Percentiles rank a stretch among this genome's conserved stretches.
Conservation (phyloP, 2,329 filamentous ascomycete species). For the Aurifilum marmelostoma region DNA sequence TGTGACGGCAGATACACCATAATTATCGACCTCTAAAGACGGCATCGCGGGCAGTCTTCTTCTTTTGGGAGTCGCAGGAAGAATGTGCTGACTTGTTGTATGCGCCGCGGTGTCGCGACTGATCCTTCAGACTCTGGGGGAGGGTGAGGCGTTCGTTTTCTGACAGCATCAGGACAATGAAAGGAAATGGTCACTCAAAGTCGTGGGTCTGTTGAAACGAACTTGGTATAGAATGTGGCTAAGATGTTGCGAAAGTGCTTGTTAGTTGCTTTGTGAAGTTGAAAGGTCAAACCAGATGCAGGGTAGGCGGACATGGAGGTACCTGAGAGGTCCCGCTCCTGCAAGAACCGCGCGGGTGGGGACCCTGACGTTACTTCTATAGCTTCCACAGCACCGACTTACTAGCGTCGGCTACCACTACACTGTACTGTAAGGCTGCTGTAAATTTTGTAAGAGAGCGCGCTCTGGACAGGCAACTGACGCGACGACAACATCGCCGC, state of each 20-base stretch:
- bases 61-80: background rate
- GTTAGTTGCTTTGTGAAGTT: background rate
- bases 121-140: background rate
- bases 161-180: background rate
- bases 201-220: background rate
- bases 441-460: conserved; percentile 24
- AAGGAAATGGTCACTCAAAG: background rate
- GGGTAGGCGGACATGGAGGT: background rate
- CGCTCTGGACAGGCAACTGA: conserved; percentile 12
- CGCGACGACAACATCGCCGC: conserved; percentile 25
- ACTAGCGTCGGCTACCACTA: conserved; percentile 7
- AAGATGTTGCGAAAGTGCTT: background rate
- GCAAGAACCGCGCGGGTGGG: background rate
- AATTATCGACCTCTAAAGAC: conserved; percentile 47
- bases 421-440: background rate
- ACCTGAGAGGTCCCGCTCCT: background rate
- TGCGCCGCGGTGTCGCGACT: conserved; percentile 24
- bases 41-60: conserved; percentile 49
- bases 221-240: background rate
- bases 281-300: background rate
- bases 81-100: background rate
- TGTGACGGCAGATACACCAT: conserved; percentile 57
- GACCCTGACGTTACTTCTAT: conserved; percentile 11
- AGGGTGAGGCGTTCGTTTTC: background rate
- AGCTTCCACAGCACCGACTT: background rate